A percentile compares a stretch with the other conserved stretches of the same genome.
These are phyloP conservation scores for Aethionema arabicum DNA, from an alignment of 345 rosid species.

Conservation along the genomic window DNA sequence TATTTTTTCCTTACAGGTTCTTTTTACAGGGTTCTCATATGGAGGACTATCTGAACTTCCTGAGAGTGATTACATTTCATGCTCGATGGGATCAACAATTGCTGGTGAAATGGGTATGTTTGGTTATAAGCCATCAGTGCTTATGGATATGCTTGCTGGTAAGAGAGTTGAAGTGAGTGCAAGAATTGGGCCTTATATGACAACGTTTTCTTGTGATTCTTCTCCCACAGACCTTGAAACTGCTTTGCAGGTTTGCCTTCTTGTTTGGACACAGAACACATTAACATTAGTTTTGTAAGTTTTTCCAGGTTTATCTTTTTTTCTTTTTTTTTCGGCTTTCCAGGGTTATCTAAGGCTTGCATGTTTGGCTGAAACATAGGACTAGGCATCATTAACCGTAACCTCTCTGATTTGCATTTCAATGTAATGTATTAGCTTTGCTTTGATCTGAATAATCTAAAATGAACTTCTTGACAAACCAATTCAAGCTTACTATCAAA, in stretches of 20 bases:
- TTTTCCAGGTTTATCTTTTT: conserved; percentile 10
- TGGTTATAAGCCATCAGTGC: conserved; percentile 82
- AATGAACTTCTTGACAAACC: neutral
- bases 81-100: conserved; percentile 82
- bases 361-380: conserved; percentile 12
- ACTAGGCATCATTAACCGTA: conserved; percentile 5
- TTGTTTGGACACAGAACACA: conserved; percentile 14
- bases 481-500: too few relatives aligned
- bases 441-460: conserved; percentile 13
- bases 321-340: too few relatives aligned
- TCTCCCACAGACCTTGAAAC: conserved; percentile 89
- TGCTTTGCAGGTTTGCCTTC: conserved; percentile 80
- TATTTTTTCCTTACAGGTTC: conserved; percentile 52
- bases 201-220: conserved; percentile 84
- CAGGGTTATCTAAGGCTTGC: neutral
- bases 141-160: conserved; percentile 94
- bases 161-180: conserved; percentile 90
- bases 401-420: conserved; percentile 9
- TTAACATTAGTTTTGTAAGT: conserved; percentile 8
- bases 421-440: conserved; percentile 12
- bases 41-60: conserved; percentile 93
- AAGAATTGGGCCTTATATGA: conserved; percentile 74
- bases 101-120: conserved; percentile 90
- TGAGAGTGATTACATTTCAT: conserved; percentile 75
- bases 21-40: conserved; percentile 88